Evolutionary conservation across 352 stramenopile species (phyloP).

Genomic region (Globisporangium recalcitrans): DNA sequence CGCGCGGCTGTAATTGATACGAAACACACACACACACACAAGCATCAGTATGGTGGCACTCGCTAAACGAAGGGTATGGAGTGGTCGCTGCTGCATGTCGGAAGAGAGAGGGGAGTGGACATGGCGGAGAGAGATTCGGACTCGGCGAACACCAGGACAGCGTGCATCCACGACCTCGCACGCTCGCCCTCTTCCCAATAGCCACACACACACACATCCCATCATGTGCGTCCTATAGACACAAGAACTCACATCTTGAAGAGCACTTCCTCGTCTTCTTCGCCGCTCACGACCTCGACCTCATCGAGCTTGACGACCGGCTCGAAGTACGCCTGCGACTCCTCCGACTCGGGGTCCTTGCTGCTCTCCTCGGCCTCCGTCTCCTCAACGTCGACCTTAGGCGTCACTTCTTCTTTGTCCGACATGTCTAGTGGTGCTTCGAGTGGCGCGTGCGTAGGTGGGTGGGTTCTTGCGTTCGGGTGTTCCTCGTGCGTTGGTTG

Average conservation of each 20-base stretch:
- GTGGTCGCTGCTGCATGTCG: background rate
- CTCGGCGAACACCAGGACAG: background rate
- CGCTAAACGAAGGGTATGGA: background rate
- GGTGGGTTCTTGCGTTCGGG: too few relatives aligned
- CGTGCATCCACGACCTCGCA: background rate
- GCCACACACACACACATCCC: background rate
- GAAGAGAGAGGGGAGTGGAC: too few relatives aligned
- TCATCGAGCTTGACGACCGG: conserved; percentile 87
- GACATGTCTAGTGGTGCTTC: conserved; percentile 29
- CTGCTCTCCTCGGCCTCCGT: conserved; percentile 36
- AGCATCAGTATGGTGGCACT: background rate
- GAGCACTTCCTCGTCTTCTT: conserved; percentile 96
- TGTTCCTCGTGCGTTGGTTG: conserved; percentile 6
- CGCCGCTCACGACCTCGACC: conserved; percentile 96
- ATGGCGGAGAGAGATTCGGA: too few relatives aligned
- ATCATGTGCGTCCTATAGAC: too few relatives aligned
- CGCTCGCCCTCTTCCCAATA: background rate
- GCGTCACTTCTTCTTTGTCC: conserved; percentile 66
- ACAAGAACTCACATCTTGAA: conserved; percentile 78
- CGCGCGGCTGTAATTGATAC: conserved; percentile 58
- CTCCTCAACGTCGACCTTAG: conserved; percentile 51
- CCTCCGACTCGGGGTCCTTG: conserved; percentile 74
- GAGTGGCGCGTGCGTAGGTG: too few relatives aligned
- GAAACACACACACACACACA: background rate
- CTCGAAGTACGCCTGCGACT: conserved; percentile 86